Conservation (phyloP, 2,329 filamentous ascomycete species). For the Tolypocladium nubicola region DNA sequence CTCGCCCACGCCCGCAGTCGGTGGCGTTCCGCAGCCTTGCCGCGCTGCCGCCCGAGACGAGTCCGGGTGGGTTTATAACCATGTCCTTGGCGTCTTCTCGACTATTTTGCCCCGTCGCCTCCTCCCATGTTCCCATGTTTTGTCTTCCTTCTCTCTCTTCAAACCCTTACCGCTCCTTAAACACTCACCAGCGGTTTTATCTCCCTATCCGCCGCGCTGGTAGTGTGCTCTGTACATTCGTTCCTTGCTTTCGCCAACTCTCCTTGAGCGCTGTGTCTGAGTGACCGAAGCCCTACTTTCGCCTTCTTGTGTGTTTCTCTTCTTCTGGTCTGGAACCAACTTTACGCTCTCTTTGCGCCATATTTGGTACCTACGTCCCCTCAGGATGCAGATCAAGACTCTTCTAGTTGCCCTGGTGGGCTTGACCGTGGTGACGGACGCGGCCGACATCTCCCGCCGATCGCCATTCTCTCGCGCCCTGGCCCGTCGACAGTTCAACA, state of each 20-base stretch:
- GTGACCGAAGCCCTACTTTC: not conserved
- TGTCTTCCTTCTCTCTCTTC: constrained; percentile 40
- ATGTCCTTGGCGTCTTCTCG: constrained; percentile 27
- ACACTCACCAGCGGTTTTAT: constrained; percentile 23
- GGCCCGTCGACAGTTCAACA: constrained; percentile 27
- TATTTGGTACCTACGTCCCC: constrained; percentile 6
- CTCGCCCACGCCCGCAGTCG: not conserved
- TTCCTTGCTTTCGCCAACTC: constrained; percentile 10
- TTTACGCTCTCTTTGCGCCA: constrained; percentile 12
- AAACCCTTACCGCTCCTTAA: constrained; percentile 2
- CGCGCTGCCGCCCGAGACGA: constrained; percentile 10
- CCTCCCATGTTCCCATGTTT: constrained; percentile 31
- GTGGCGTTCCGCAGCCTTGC: constrained; percentile 11
- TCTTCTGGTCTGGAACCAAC: constrained; percentile 11
- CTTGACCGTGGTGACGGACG: constrained; percentile 4
- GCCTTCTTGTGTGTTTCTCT: constrained; percentile 11
- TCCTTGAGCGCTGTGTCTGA: not conserved
- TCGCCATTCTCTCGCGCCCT: constrained; percentile 26
- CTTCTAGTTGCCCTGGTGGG: constrained; percentile 38
- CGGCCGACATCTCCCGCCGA: constrained; percentile 23
- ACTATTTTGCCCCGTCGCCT: constrained; percentile 18
- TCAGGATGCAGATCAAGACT: constrained; percentile 42
- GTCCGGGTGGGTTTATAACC: constrained; percentile 21
- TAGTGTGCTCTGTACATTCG: constrained; percentile 18
- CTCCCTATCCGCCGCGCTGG: constrained; percentile 6